phyloP scores from a whole-genome alignment of 257 asterid genomes.

The Salvia rosmarinus region DNA sequence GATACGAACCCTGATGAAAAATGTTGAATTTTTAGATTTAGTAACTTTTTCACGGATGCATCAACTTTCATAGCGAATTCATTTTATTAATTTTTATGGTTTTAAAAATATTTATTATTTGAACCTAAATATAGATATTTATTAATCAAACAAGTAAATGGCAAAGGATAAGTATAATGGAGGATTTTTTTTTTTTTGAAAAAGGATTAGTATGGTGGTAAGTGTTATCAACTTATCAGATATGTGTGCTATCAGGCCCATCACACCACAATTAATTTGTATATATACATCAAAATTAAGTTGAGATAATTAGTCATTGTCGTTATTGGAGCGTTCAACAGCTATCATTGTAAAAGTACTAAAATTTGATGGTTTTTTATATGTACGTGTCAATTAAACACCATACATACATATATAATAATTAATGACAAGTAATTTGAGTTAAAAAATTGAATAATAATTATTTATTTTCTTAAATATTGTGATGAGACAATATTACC shows the following conservation, averaged over 20 bases:
- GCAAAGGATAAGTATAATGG: not conserved
- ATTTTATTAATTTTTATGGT: too few species aligned
- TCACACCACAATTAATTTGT: not conserved
- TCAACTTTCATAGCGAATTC: too few species aligned
- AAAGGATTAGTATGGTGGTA: not conserved
- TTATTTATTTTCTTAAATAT: too few species aligned
- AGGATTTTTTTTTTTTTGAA: too few species aligned
- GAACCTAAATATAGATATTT: too few species aligned
- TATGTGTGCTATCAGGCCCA: not conserved
- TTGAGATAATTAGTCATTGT: slow-evolving; percentile 2
- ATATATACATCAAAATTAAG: not conserved
- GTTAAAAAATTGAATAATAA: too few species aligned
- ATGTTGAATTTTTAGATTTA: too few species aligned
- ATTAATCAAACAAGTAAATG: not conserved
- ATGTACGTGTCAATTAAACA: not conserved
- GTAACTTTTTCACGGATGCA: too few species aligned
- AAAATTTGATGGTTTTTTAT: not conserved
- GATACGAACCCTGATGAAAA: too few species aligned
- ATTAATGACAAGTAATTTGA: too few species aligned
- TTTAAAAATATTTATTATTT: too few species aligned
- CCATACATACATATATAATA: too few species aligned
- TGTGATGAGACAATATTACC: not conserved
- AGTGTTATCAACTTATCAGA: not conserved
- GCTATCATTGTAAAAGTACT: not conserved
- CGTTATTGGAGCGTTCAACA: not conserved